Evolutionary conservation across 306 rosid species (phyloP).

Genomic region (Sindora glabra): DNA sequence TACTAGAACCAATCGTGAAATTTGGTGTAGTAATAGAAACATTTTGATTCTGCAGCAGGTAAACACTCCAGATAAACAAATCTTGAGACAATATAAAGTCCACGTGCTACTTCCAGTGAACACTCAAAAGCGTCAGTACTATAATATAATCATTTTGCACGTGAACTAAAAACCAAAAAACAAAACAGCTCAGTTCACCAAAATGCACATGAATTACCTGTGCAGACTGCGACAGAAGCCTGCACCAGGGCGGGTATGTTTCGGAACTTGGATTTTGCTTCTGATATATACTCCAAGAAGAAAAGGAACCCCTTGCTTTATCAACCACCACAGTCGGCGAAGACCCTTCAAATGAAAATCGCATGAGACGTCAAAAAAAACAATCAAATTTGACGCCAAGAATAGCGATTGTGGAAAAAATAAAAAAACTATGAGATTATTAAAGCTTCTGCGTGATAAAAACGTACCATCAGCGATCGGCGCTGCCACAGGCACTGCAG

Average conservation of each 20-base stretch:
- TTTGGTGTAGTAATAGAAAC: conserved; percentile 31
- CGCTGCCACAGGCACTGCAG: conserved; percentile 40
- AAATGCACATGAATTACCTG: conserved; percentile 39
- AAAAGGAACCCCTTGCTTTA: conserved; percentile 44
- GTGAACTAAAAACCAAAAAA: not conserved
- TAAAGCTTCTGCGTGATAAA: conserved; percentile 3
- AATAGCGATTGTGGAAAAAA: no score
- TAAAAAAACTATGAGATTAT: no score
- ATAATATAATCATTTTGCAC: not conserved
- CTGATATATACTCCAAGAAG: conserved; percentile 48
- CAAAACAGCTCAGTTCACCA: conserved; percentile 1
- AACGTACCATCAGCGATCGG: conserved; percentile 75
- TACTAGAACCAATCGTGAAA: conserved; percentile 68
- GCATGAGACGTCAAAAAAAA: not conserved
- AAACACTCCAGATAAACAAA: not conserved
- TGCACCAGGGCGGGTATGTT: conserved; percentile 64
- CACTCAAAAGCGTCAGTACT: conserved; percentile 7
- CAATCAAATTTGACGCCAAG: no score
- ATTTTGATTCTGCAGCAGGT: conserved; percentile 57
- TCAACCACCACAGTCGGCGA: conserved; percentile 49
- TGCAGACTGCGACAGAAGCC: conserved; percentile 70
- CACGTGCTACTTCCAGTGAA: not conserved
- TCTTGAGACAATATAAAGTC: not conserved
- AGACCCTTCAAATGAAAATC: conserved; percentile 43
- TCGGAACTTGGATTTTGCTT: conserved; percentile 59